A percentile compares a stretch with the other conserved stretches of the same genome.
These are phyloP conservation scores for Aristolochia contorta DNA, from an alignment of 164 flowering plant species.

Conservation along the genomic window DNA sequence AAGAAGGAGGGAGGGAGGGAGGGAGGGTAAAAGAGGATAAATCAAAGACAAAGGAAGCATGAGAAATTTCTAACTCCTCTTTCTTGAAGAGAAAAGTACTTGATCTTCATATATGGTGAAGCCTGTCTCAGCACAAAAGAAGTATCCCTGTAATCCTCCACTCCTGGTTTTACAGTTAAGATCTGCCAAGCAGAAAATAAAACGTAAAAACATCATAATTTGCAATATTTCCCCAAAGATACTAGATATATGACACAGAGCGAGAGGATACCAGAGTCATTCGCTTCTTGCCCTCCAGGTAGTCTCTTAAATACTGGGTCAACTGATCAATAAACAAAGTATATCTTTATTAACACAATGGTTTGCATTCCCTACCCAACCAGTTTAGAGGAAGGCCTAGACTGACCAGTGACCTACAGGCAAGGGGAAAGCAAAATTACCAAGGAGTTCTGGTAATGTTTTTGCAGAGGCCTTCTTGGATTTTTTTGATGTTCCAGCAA, in stretches of 20 bases:
- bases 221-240: conserved; percentile 1
- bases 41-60: background rate
- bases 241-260: too few species aligned
- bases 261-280: conserved; percentile 59
- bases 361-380: background rate
- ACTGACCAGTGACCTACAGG: too few species aligned
- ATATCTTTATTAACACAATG: background rate
- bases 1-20: too few species aligned
- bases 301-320: conserved; percentile 74
- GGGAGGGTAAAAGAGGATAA: too few species aligned
- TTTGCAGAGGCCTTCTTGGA: conserved; percentile 66
- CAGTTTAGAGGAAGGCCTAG: too few species aligned
- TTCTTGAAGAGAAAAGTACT: conserved; percentile 23
- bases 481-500: conserved; percentile 87
- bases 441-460: conserved; percentile 79
- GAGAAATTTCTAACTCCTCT: background rate
- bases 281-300: conserved; percentile 82
- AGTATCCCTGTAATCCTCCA: conserved; percentile 67
- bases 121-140: conserved; percentile 73
- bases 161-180: conserved; percentile 71
- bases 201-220: background rate
- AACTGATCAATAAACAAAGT: conserved; percentile 31
- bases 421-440: conserved; percentile 19
- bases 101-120: conserved; percentile 73
- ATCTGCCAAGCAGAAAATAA: conserved; percentile 36